Evolutionary conservation across 2,329 filamentous ascomycete species (phyloP).

Genomic region (Alternaria consortialis): DNA sequence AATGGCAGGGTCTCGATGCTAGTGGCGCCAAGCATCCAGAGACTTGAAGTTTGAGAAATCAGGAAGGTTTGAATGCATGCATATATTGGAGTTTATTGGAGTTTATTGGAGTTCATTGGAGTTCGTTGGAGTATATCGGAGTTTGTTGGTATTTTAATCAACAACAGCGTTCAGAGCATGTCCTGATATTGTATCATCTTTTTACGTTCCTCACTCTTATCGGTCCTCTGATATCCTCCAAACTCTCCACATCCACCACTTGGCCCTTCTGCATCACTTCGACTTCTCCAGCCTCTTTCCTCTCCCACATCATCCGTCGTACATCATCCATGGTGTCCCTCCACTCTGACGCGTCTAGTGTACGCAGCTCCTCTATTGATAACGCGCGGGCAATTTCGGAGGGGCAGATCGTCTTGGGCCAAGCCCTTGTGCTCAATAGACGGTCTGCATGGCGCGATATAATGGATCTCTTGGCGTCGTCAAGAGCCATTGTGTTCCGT

Average conservation of each 20-base stretch:
- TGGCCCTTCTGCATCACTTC: conserved; percentile 61
- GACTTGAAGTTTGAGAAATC: conserved; percentile 1
- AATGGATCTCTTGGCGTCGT: conserved; percentile 26
- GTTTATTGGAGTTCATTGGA: neutral
- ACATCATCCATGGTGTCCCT: conserved; percentile 59
- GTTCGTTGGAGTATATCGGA: neutral
- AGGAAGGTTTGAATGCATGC: neutral
- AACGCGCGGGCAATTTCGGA: conserved; percentile 61
- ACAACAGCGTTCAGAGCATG: neutral
- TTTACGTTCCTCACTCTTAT: conserved; percentile 53
- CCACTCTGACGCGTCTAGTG: conserved; percentile 49
- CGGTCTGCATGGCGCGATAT: conserved; percentile 31
- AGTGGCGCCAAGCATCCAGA: conserved; percentile 47
- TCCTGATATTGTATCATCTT: neutral
- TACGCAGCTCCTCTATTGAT: conserved; percentile 50
- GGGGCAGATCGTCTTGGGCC: conserved; percentile 63
- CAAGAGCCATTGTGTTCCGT: conserved; percentile 28
- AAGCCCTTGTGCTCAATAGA: conserved; percentile 44
- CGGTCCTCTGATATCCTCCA: conserved; percentile 57
- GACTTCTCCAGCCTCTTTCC: conserved; percentile 53
- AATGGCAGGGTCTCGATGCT: conserved; percentile 51
- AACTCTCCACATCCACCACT: conserved; percentile 44
- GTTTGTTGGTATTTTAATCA: conserved; percentile 9
- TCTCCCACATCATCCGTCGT: conserved; percentile 54
- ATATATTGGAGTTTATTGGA: conserved; percentile 14